Conservation (phyloP, 2,329 filamentous ascomycete genomes). For the Aspergillus sp. region DNA sequence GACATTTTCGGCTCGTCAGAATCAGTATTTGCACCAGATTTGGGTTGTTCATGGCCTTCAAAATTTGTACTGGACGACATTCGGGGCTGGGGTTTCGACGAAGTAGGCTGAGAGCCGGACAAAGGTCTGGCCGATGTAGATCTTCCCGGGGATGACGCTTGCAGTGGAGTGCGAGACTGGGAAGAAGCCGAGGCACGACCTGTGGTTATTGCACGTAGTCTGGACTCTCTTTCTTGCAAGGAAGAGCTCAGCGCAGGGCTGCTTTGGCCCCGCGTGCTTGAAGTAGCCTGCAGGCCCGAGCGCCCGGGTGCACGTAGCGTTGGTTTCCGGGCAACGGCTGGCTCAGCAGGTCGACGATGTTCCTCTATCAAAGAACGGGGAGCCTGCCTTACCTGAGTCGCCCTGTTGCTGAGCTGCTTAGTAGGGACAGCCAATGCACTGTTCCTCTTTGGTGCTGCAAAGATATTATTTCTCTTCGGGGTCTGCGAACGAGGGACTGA, state of each 20-base stretch:
- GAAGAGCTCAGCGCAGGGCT: conserved; percentile 8
- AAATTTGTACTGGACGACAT: neutral
- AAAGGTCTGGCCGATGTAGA: conserved; percentile 3
- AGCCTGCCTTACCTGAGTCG: conserved; percentile 39
- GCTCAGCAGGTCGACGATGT: conserved; percentile 31
- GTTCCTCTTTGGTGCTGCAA: conserved; percentile 37
- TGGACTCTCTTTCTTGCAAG: conserved; percentile 31
- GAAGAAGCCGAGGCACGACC: conserved; percentile 18
- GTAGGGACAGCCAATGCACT: conserved; percentile 39
- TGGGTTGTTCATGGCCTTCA: neutral
- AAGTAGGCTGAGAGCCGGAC: neutral
- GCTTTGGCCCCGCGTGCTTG: neutral
- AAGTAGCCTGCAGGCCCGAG: conserved; percentile 9
- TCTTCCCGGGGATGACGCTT: conserved; percentile 1
- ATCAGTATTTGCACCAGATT: conserved; percentile 4
- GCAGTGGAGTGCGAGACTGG: conserved; percentile 1
- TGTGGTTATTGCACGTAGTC: conserved; percentile 30
- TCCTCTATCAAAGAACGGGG: conserved; percentile 44
- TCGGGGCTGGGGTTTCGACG: neutral
- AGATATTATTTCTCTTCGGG: conserved; percentile 37
- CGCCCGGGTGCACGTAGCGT: conserved; percentile 19
- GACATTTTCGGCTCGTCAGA: conserved; percentile 9
- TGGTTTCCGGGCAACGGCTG: conserved; percentile 14
- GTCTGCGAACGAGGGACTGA: conserved; percentile 21
- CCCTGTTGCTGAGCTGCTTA: conserved; percentile 40